These are phyloP conservation scores for Platanthera guangdongensis DNA, from an alignment of 106 monocot genomes.

Conservation along the genomic window DNA sequence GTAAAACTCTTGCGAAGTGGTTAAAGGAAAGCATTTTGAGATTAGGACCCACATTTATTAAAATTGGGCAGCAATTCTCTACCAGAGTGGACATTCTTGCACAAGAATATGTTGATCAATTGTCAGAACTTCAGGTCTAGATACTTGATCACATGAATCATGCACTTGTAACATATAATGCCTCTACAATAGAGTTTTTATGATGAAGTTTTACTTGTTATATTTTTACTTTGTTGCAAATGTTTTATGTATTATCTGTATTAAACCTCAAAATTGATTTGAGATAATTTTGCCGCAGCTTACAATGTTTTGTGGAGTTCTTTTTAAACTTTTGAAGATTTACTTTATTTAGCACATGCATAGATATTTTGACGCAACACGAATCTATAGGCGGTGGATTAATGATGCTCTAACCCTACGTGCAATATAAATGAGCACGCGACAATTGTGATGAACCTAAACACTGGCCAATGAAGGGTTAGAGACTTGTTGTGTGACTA, in stretches of 20 bases:
- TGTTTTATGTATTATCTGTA: not conserved
- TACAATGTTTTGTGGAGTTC: not conserved
- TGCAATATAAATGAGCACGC: too few species aligned
- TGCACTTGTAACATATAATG: conserved; percentile 16
- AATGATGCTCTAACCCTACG: too few species aligned
- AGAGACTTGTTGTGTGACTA: too few species aligned
- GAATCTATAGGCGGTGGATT: too few species aligned
- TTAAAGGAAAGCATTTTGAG: conserved; percentile 95
- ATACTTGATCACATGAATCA: conserved; percentile 9
- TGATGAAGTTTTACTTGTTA: not conserved
- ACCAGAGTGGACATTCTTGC: conserved; percentile 98
- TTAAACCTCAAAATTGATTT: not conserved
- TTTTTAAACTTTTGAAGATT: not conserved
- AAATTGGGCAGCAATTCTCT: conserved; percentile 97
- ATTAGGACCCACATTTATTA: conserved; percentile 97
- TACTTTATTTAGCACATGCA: not conserved
- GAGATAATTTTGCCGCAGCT: not conserved
- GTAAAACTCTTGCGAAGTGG: conserved; percentile 90
- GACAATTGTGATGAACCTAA: too few species aligned
- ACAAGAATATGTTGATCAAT: conserved; percentile 96
- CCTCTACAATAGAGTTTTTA: not conserved
- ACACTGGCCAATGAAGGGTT: too few species aligned
- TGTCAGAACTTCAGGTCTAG: conserved; percentile 95
- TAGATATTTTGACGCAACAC: too few species aligned
- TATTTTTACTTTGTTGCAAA: not conserved